Evolutionary conservation across 208 protist species (phyloP).

Genomic region (Balamuthia mandrillaris): DNA sequence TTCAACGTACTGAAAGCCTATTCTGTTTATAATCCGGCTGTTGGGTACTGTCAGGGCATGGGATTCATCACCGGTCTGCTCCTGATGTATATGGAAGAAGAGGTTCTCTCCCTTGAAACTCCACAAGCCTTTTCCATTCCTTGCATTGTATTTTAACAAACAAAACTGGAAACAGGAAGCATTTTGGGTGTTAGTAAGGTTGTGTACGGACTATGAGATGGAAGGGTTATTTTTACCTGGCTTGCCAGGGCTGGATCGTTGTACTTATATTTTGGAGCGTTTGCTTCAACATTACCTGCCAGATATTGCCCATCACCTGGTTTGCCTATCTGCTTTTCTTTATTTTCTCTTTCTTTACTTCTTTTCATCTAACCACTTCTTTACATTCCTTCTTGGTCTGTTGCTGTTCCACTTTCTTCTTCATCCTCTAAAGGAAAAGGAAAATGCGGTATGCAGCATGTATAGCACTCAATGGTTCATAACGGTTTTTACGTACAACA

Average conservation of each 20-base stretch:
- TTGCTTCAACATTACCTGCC: background rate
- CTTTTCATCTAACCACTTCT: background rate
- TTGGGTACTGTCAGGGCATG: constrained; percentile 59
- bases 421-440: background rate
- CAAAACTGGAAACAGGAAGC: background rate
- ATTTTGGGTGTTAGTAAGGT: constrained; percentile 8
- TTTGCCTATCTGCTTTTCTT: background rate
- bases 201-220: constrained; percentile 28
- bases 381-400: background rate
- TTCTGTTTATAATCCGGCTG: constrained; percentile 38
- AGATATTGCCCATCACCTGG: constrained; percentile 18
- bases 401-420: background rate
- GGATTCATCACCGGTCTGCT: constrained; percentile 40
- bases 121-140: background rate
- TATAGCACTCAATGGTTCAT: constrained; percentile 51
- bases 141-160: background rate
- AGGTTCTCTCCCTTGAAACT: background rate
- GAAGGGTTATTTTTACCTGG: background rate
- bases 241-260: background rate
- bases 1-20: constrained; percentile 38
- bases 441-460: background rate
- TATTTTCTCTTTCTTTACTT: background rate
- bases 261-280: background rate
- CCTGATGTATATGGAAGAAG: constrained; percentile 47
- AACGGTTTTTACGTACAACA: constrained; percentile 32